Evolutionary conservation across 805 yeast genomes (phyloP), one percentile per base, ranked within the genome.

Genomic region (Kazachstania kunashirensis): DNA sequence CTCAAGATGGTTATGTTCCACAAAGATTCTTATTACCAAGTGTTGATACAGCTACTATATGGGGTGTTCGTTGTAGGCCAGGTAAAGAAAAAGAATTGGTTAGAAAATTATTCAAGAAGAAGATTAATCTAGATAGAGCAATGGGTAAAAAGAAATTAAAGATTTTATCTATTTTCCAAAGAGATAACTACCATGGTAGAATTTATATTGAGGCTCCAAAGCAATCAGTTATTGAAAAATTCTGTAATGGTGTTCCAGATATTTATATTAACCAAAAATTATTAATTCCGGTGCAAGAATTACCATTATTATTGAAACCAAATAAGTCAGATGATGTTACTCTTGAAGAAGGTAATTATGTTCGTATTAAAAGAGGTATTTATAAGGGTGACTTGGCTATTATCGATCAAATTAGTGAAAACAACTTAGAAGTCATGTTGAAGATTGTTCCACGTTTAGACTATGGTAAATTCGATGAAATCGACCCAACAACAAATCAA

Each of bases 1-100:
- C 75, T 26, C 72, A 73, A 29, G 81, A 85, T 37, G 84, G 86
- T 24, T 73, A 80, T 31, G 95, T 89, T 10, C 92, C 97, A 5
- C 98, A 92, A 59, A 79, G 95, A 53, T 73, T 92, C 50, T 70
- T 92, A 49, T 70, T 92, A 61, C 98, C 98, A 10, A 85, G 96
- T 23, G 95, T 92, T 40, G 85, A 88, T 51, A 96, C 92, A 56
- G 97, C 98, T 7, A 78, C 85, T 37, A 84, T 92, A 50, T 92
- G 95, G 83, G 97, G 95, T 53, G 76, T 92, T 31, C 76, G 96
- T 61, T 85, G 94, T 65, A 75, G 94, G 52, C 85, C 84, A 24
- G 96, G 97, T 34, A 77, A 81, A 48, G 98, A 92, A 61, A 89
- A 84, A 59, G 95, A 85, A 36, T 67, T 88, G 45, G 95, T 92